phyloP scores from a whole-genome alignment of 1,139 yeast genomes.

The Yamadazyma dushanensis region DNA sequence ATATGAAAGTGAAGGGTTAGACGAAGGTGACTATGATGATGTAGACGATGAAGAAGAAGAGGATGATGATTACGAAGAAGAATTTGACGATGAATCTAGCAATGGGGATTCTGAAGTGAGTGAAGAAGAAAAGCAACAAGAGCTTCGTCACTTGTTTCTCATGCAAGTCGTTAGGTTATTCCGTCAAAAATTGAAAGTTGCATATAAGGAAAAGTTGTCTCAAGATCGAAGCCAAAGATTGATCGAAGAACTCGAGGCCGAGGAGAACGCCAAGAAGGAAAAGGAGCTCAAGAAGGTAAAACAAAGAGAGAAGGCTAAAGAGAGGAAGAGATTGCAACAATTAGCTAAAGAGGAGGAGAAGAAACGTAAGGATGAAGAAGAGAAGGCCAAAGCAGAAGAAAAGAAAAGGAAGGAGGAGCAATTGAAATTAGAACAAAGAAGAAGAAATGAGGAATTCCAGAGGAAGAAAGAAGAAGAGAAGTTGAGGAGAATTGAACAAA shows the following conservation, averaged over 20 bases:
- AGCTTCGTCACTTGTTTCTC: conserved; percentile 74
- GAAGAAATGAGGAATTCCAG: conserved; percentile 49
- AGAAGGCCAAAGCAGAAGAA: conserved; percentile 36
- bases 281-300: conserved; percentile 69
- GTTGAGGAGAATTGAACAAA: conserved; percentile 41
- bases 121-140: conserved; percentile 69
- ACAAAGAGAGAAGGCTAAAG: conserved; percentile 77
- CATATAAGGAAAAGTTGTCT: conserved; percentile 73
- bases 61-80: conserved; percentile 32
- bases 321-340: conserved; percentile 69
- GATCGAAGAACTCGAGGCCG: conserved; percentile 79
- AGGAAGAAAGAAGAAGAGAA: conserved; percentile 57
- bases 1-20: conserved; percentile 9
- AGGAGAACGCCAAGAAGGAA: conserved; percentile 66
- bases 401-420: conserved; percentile 34
- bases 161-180: conserved; percentile 71
- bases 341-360: conserved; percentile 77
- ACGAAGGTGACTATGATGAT: conserved; percentile 5
- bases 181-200: conserved; percentile 68
- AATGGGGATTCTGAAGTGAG: conserved; percentile 48
- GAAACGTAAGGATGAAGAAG: conserved; percentile 57
- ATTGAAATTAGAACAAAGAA: conserved; percentile 43
- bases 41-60: conserved; percentile 25
- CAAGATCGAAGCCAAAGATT: conserved; percentile 71
- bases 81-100: conserved; percentile 32